Conservation (phyloP, 2,329 filamentous ascomycete genomes). For the Cytospora piceae region DNA sequence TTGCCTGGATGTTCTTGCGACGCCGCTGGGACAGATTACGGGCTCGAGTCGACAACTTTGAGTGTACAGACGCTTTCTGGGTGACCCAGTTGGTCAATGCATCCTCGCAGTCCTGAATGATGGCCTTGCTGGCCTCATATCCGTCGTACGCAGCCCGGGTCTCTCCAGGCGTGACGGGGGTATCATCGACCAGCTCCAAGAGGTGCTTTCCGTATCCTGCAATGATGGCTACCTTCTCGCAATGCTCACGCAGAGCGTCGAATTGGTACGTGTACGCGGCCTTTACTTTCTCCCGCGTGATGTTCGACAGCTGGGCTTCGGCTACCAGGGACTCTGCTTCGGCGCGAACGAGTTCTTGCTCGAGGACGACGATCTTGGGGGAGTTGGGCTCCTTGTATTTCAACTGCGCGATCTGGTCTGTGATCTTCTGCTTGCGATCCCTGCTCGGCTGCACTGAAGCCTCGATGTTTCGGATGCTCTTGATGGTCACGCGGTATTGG, state of each 20-base stretch:
- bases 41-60: conserved; percentile 84
- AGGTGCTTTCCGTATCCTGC: conserved; percentile 97
- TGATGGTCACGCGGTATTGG: conserved; percentile 98
- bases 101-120: conserved; percentile 99
- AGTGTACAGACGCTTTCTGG: conserved; percentile 83
- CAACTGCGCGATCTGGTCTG: conserved; percentile 95
- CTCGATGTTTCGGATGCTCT: conserved; percentile 99
- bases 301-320: conserved; percentile 97
- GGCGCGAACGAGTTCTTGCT: conserved; percentile 97
- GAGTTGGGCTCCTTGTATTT: conserved; percentile 99
- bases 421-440: conserved; percentile 99
- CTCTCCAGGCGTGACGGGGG: conserved; percentile 94
- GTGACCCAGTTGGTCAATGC: conserved; percentile 96
- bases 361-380: conserved; percentile 93
- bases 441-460: conserved; percentile 96
- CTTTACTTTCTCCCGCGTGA: conserved; percentile 99
- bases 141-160: conserved; percentile 95
- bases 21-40: conserved; percentile 87
- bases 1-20: conserved; percentile 69
- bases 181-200: conserved; percentile 95
- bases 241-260: conserved; percentile 94
- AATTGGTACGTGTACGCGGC: conserved; percentile 98
- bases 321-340: conserved; percentile 99
- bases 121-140: conserved; percentile 97
- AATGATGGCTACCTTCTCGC: conserved; percentile 97